These are phyloP conservation scores for Amauroascus niger DNA, from an alignment of 2,329 filamentous ascomycete genomes.

Conservation along the genomic window DNA sequence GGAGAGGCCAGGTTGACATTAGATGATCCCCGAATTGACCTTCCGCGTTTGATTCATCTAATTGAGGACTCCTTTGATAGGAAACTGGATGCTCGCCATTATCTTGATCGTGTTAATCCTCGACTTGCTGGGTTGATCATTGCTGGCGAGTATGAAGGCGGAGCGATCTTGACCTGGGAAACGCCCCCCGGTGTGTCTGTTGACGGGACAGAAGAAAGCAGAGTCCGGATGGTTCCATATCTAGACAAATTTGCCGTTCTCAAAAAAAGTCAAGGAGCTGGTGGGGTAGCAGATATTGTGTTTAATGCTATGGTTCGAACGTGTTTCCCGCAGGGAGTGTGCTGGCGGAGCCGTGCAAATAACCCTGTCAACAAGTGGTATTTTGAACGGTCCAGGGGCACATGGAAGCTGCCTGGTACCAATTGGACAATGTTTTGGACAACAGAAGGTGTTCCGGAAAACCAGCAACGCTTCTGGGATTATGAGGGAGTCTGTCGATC, in stretches of 20 bases:
- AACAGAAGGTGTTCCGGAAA: conserved; percentile 52
- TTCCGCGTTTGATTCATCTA: conserved; percentile 69
- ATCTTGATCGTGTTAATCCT: conserved; percentile 67
- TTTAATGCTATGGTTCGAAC: conserved; percentile 91
- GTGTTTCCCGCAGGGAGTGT: conserved; percentile 80
- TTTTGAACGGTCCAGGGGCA: conserved; percentile 79
- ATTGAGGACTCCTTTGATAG: conserved; percentile 91
- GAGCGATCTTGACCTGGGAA: conserved; percentile 93
- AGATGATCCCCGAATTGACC: conserved; percentile 71
- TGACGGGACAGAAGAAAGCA: conserved; percentile 43
- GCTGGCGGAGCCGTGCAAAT: conserved; percentile 79
- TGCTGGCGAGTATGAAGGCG: conserved; percentile 92
- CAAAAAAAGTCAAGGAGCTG: conserved; percentile 75
- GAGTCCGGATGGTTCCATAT: conserved; percentile 70
- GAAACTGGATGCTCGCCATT: conserved; percentile 72
- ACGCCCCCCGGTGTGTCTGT: conserved; percentile 52
- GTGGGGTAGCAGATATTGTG: conserved; percentile 87
- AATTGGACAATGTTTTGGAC: conserved; percentile 99
- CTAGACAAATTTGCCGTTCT: conserved; percentile 96
- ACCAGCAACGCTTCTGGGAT: conserved; percentile 50
- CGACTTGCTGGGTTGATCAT: conserved; percentile 87
- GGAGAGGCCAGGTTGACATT: conserved; percentile 56
- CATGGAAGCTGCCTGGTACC: conserved; percentile 67
- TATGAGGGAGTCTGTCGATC: conserved; percentile 66
- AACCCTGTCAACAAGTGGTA: conserved; percentile 99